Percentiles rank a stretch among this genome's conserved stretches.
Conservation (phyloP, 371 early-diverging fungal genomes). For the Mortierella sp. region DNA sequence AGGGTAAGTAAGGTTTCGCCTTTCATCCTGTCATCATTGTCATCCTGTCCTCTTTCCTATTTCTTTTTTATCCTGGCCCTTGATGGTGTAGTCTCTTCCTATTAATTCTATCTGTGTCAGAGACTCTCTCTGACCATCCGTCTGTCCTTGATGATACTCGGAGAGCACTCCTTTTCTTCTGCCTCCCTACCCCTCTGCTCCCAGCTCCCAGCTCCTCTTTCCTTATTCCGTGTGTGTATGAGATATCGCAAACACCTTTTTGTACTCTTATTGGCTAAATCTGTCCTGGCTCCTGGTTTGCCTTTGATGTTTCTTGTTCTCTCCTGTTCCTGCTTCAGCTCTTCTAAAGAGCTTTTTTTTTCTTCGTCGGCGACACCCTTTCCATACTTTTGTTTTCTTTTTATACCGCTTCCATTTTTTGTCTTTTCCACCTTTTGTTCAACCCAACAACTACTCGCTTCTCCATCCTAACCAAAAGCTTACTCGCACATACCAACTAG, state of each 20-base stretch:
- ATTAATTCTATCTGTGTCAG: background rate
- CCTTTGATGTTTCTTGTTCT: background rate
- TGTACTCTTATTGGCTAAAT: background rate
- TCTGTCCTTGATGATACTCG: slow-evolving; percentile 2
- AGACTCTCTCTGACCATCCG: background rate
- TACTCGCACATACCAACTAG: background rate
- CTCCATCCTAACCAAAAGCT: background rate
- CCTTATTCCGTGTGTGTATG: background rate
- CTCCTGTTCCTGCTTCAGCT: slow-evolving; percentile 10
- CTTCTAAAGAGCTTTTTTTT: background rate
- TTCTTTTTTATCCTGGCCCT: background rate
- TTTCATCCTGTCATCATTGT: background rate
- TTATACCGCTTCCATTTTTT: background rate
- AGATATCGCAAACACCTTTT: background rate
- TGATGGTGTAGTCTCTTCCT: background rate
- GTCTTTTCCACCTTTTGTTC: background rate
- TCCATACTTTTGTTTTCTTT: background rate
- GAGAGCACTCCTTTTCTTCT: slow-evolving; percentile 11
- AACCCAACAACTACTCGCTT: background rate
- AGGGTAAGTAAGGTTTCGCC: background rate
- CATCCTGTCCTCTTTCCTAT: background rate
- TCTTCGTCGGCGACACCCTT: background rate
- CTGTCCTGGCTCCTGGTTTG: background rate
- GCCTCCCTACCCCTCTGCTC: slow-evolving; percentile 12
- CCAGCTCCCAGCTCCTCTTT: slow-evolving; percentile 6